Evolutionary conservation across 768 basidiomycete genomes (phyloP), one percentile per base, ranked within the genome.

Genomic region (Tulasnella sp.): DNA sequence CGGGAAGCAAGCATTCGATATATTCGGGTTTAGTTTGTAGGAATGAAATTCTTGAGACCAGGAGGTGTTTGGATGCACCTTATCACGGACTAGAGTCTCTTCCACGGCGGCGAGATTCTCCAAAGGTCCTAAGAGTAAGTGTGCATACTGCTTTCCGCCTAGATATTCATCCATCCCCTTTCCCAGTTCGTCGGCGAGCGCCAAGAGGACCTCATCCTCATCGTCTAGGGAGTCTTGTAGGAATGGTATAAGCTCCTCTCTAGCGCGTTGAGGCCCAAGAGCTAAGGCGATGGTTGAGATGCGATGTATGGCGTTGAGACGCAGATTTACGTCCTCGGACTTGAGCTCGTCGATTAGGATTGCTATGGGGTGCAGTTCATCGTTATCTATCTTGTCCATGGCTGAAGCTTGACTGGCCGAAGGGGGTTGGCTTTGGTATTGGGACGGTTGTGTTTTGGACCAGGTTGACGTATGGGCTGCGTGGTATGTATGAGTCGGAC

Each of bases 151-250:
- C 25, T 79, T 79, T 12, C 96, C 96, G 31, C 96, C 96, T 55
- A 97, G 80, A 69, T 96, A 98, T 63, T 98, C 89, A 67, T 92
- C 85, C 65, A 98, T 94, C 68, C 80, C 84, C 69, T 80, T 80
- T 43, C 96, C 96, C 21, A 99, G 74, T 69, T 98, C 96, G 65
- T 98, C 94, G 19, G 94, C 92, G 52, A 99, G 76, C 4, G 93
- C 94, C 46, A 99, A 78, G 43, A 99, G 76, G 29, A 99, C 93
- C 68, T 99, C 96, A 71, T 99, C 96, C 73, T 99, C 96, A 68
- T 99, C 96, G 71, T 99, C 96, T 64, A 99, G 84, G n/a, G 92
- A 93, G 68, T 99, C 94, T 74, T 92, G 91, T 55, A 99, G 81
- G 76, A 99, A 99, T 1, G 92, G 90, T 63, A 99, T 81, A 65